phyloP scores from a whole-genome alignment of 768 basidiomycete species.

The Gymnopilus dilepis region DNA sequence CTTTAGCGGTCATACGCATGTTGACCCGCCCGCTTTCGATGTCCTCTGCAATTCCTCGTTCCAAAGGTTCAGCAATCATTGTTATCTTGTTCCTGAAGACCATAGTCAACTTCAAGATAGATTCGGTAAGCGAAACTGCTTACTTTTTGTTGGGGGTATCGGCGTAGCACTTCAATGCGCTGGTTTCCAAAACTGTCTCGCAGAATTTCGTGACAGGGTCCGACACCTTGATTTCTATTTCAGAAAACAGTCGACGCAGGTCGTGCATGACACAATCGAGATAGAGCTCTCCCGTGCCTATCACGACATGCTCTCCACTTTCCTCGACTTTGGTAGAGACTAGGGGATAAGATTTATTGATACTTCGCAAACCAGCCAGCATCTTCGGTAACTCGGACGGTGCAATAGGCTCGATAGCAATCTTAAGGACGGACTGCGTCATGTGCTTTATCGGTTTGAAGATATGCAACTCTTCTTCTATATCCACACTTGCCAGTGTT shows the following conservation, averaged over 20 bases:
- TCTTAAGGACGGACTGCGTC: conserved; percentile 95
- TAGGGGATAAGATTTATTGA: conserved; percentile 98
- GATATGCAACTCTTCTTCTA: conserved; percentile 89
- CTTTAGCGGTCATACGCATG: conserved; percentile 95
- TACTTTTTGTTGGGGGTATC: conserved; percentile 99
- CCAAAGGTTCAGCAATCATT: conserved; percentile 98
- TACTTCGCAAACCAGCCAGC: conserved; percentile 93
- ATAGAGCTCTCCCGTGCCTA: conserved; percentile 97
- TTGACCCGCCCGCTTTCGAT: conserved; percentile 92
- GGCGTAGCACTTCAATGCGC: conserved; percentile 97
- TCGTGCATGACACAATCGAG: conserved; percentile 98
- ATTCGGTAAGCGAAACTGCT: conserved; percentile 31
- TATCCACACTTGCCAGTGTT: conserved; percentile 74
- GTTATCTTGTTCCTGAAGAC: conserved; percentile 89
- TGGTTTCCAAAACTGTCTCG: conserved; percentile 97
- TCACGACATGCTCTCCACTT: conserved; percentile 95
- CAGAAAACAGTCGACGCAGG: conserved; percentile 87
- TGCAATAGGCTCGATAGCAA: conserved; percentile 97
- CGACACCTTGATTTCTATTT: conserved; percentile 99
- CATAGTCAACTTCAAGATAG: conserved; percentile 12
- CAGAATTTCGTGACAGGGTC: conserved; percentile 99
- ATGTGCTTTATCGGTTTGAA: conserved; percentile 97
- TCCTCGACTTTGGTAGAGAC: conserved; percentile 97
- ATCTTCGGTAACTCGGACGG: conserved; percentile 99
- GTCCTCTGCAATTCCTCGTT: conserved; percentile 95